These are phyloP conservation scores for Selaginella moellendorffii DNA, from an alignment of 75 land plant genomes.

Conservation along the genomic window DNA sequence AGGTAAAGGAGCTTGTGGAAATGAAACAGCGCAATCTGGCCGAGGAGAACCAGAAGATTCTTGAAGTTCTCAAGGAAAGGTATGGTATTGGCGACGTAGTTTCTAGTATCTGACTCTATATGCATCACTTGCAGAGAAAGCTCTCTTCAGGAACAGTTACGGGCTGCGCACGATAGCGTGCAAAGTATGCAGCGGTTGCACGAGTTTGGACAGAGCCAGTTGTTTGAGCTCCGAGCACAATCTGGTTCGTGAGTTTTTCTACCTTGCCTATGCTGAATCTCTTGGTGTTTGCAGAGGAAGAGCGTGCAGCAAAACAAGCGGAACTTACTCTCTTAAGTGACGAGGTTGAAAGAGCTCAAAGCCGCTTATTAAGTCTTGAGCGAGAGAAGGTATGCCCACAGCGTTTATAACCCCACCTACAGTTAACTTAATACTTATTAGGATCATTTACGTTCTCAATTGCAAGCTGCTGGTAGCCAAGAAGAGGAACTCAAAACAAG, in stretches of 20 bases:
- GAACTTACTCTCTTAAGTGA: constrained; percentile 85
- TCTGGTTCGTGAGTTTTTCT: constrained; percentile 37
- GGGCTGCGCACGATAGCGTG: constrained; percentile 84
- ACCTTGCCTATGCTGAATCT: neutral
- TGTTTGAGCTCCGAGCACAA: constrained; percentile 90
- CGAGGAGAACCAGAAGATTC: constrained; percentile 90
- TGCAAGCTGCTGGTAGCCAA: constrained; percentile 28
- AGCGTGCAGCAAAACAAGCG: constrained; percentile 84
- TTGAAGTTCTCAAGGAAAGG: constrained; percentile 90
- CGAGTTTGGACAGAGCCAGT: constrained; percentile 89
- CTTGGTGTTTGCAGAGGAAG: constrained; percentile 55
- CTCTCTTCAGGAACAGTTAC: constrained; percentile 74
- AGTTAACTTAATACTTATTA: constrained; percentile 4
- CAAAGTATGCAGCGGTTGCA: constrained; percentile 81
- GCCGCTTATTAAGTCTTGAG: constrained; percentile 70
- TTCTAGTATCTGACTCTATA: neutral
- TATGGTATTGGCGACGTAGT: constrained; percentile 11
- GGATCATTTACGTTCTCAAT: constrained; percentile 36
- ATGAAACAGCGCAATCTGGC: constrained; percentile 88
- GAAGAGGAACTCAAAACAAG: constrained; percentile 25
- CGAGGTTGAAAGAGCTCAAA: constrained; percentile 92
- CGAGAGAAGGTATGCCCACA: constrained; percentile 70
- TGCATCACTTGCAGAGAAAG: constrained; percentile 40
- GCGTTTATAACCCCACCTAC: neutral
- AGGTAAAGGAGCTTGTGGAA: constrained; percentile 85